Base-by-base conservation (phyloP, 148 eudicot species). In the Dianthus caryophyllus region DNA sequence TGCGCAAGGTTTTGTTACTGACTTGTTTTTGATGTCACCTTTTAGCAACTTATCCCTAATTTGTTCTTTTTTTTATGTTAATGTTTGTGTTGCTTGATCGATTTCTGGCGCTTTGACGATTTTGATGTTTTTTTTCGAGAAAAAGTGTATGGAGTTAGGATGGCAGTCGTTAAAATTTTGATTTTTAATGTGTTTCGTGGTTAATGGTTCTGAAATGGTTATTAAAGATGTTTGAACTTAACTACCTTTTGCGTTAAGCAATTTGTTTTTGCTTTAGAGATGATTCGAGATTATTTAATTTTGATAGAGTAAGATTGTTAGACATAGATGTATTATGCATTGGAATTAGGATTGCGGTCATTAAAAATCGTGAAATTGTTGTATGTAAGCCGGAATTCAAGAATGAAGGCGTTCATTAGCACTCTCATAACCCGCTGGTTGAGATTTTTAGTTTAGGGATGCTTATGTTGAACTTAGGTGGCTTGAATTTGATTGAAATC, bases 1-100 rank as follows among this genome's bases (percentile, higher is more conserved):
- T 21, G 7, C 6, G 17, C 39, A 20, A 15, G 52, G 2, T 2
- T 48, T 21, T 22, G 2, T 67, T 36, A 1, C 14, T 36, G 16
- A 1, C 0, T 22, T 38, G 62, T 33, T 17, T 14, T 65, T 31
- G 6, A 33, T 51, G 24, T 56, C 17, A 33, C 15, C 22, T 5
- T 4, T 7, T 1, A 15, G 9, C 12, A 24, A 60, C 78, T 70
- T 79, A 78, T 72, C 70, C 80, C 82, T 72, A 69, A 69, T 65
- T 64, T n/a, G n/a, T 69, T 18, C 46, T 2, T 11, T 26, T n/a
- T 9, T 29, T 36, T 39, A 5, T 39, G 7, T 2, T 60, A 9
- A 9, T n/a, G 2, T 33, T 51, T 39, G 7, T 18, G 44, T 6
- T 24, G 1, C 0, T 16, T 18, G 15, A 6, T 64, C 31, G 52